A percentile compares a stretch with the other conserved stretches of the same genome.
These are phyloP conservation scores for Russula foetens DNA, from an alignment of 768 basidiomycete genomes.

Conservation along the genomic window DNA sequence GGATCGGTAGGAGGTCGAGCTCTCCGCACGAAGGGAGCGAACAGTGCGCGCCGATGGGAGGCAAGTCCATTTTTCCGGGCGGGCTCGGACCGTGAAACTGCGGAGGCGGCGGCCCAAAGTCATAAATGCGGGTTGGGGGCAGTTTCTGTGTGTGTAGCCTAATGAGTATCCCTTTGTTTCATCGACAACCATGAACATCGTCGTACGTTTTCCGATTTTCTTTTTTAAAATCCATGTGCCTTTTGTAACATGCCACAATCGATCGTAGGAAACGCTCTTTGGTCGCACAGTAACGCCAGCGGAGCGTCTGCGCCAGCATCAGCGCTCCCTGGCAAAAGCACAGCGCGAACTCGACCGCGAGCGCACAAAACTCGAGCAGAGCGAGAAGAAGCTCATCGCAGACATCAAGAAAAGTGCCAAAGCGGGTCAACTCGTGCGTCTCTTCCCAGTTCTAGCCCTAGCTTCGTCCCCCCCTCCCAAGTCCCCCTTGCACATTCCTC, in stretches of 20 bases:
- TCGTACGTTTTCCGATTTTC: constrained; percentile 37
- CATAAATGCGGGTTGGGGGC: no score
- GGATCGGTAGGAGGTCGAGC: constrained; percentile 72
- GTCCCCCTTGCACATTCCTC: neutral
- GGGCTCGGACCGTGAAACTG: neutral
- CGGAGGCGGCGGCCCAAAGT: no score
- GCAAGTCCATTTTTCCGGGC: constrained; percentile 37
- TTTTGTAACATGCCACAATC: neutral
- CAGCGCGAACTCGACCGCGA: constrained; percentile 98
- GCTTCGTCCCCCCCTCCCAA: neutral
- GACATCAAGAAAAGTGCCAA: constrained; percentile 98
- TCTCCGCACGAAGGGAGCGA: constrained; percentile 47
- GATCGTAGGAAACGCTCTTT: constrained; percentile 83
- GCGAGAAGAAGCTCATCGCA: constrained; percentile 91
- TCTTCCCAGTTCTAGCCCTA: constrained; percentile 19
- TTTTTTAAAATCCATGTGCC: neutral
- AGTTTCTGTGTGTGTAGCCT: no score
- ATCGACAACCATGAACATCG: constrained; percentile 59
- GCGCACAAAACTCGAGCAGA: constrained; percentile 85
- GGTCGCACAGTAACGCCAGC: constrained; percentile 93
- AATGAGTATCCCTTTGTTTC: neutral
- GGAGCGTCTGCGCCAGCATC: constrained; percentile 93
- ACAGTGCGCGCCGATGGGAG: constrained; percentile 58
- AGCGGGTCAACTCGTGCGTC: constrained; percentile 81
- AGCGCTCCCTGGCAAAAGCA: constrained; percentile 91